Conservation (phyloP, 129 eudicot genomes). For the Helianthus annuus region HanXRQr2.0-SUNRISE NC_035449.2:61753253-61753752, state of each 20-base stretch:
- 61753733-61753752: constrained; percentile 53
- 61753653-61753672: background rate
- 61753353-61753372: too few species aligned
- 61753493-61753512: constrained; percentile 65
- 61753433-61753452: constrained; percentile 30
- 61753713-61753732: constrained; percentile 51
- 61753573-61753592: too few species aligned
- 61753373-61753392: background rate
- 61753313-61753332: too few species aligned
- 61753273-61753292: too few species aligned
- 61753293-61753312: too few species aligned
- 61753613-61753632: background rate
- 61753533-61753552: constrained; percentile 36
- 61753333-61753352: too few species aligned
- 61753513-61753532: constrained; percentile 46
- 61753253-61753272: too few species aligned
- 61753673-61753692: constrained; percentile 41
- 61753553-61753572: constrained; percentile 26
- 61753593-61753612: background rate
- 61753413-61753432: constrained; percentile 55
- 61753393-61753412: constrained; percentile 41
- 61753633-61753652: background rate
- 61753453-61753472: constrained; percentile 65
- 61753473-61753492: constrained; percentile 90
- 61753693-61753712: constrained; percentile 61